Evolutionary conservation across 2,329 filamentous ascomycete genomes (phyloP), one percentile per base, ranked within the genome.

Genomic region (Xylaria sp.): DNA sequence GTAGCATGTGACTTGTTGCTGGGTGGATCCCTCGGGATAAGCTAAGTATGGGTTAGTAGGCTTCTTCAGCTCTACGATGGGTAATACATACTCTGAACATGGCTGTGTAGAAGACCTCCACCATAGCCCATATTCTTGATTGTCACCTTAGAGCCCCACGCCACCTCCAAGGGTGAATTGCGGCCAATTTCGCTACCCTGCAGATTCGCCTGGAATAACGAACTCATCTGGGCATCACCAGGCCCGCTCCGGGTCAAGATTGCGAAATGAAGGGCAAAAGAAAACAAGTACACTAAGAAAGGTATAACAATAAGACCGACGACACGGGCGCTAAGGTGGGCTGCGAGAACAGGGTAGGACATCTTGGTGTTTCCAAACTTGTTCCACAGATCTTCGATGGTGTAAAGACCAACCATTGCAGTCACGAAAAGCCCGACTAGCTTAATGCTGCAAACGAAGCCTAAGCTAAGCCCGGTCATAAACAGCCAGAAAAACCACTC

Each of bases 121-220:
- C 96, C 96, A 77, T 99, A 99, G 39, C 96, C 96, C 96, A 98
- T 99, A 81, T 99, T 99, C 87, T 99, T 99, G 74, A 99, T 85
- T 0, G 96, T 99, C 9, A 92, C 92, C 68, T 92, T 90, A 44
- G 96, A 99, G 32, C 97, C 96, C 72, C 92, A 86, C 5, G 94
- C 95, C 73, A 99, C 86, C 79, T 99, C 96, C 18, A 99, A 87
- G 25, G 97, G 96, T 78, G 94, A 98, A 80, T 97, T 92, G 81
- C 93, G 94, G 78, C 95, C 95, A 71, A 99, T 95, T 73, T 97
- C 92, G 12, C 95, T 98, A 32, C 96, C 96, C 76, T 90, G 91
- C 46, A 99, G 87, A 79, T 99, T 99, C 57, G 97, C 96, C 81
- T 99, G 96, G 88, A 99, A 99, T 60, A 99, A 89, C 32, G 96